Conservation (phyloP, 805 yeast genomes). For the Wickerhamomyces xylosicus region DNA sequence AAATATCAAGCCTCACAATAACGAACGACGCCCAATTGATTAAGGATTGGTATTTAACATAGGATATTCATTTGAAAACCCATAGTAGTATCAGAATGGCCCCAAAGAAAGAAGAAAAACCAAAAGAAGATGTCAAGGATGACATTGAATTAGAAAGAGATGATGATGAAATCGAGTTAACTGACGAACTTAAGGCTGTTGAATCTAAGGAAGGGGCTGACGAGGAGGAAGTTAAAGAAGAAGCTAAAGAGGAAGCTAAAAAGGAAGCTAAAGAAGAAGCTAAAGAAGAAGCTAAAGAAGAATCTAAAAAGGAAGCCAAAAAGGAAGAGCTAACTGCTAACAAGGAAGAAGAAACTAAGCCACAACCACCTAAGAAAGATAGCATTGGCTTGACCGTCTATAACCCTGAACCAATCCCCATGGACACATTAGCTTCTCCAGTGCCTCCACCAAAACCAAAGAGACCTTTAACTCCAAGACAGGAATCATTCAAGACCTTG, state of each 20-base stretch:
- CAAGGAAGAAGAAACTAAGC: constrained; percentile 1
- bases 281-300: constrained; percentile 3
- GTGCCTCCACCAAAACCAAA: constrained; percentile 38
- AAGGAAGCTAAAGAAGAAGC: constrained; percentile 5
- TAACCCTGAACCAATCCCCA: not conserved
- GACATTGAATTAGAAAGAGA: not conserved
- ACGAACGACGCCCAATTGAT: not conserved
- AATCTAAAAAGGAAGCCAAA: constrained; percentile 1
- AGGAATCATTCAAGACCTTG: constrained; percentile 46
- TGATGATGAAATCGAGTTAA: not conserved
- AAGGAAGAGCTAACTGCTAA: constrained; percentile 3
- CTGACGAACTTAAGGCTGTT: not conserved
- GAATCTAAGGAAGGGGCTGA: not conserved
- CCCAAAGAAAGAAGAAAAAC: not conserved
- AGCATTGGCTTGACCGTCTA: not conserved
- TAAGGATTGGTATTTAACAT: too few relatives aligned
- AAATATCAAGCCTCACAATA: not conserved
- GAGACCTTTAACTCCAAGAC: constrained; percentile 55
- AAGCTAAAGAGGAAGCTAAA: constrained; percentile 9
- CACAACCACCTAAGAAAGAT: constrained; percentile 6
- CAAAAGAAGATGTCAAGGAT: not conserved
- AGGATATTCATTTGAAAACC: too few relatives aligned
- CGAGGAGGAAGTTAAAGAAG: constrained; percentile 2
- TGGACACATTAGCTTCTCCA: constrained; percentile 5
- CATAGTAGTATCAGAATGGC: not conserved